Conservation (phyloP, 345 rosid species). For the Raphanus sativus region DNA sequence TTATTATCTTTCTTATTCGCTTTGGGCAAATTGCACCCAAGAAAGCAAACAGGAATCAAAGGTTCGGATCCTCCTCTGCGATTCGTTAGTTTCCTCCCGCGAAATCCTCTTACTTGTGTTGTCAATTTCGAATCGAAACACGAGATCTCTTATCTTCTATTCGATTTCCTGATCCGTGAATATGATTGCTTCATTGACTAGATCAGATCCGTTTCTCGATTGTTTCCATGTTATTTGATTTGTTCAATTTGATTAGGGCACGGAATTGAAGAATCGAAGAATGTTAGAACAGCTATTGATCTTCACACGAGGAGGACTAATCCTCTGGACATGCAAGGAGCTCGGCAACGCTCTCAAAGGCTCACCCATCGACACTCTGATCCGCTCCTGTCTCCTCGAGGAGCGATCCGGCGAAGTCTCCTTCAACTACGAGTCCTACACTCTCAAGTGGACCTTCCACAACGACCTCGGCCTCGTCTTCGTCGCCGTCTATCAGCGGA, state of each 20-base stretch:
- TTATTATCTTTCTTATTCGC: not conserved
- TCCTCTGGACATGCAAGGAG: constrained; percentile 98
- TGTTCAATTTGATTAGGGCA: constrained; percentile 35
- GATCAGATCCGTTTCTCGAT: not conserved
- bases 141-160: constrained; percentile 14
- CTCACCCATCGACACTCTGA: constrained; percentile 87
- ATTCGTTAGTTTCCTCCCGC: not conserved
- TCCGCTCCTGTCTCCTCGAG: constrained; percentile 91
- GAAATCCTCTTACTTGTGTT: not conserved
- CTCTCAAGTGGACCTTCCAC: constrained; percentile 96
- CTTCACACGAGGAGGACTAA: constrained; percentile 95
- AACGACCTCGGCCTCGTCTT: constrained; percentile 95
- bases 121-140: not conserved
- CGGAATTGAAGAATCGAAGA: constrained; percentile 39
- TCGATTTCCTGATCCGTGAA: not conserved
- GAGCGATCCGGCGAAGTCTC: constrained; percentile 88
- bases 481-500: constrained; percentile 94
- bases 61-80: constrained; percentile 25
- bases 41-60: constrained; percentile 13
- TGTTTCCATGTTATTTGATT: not conserved
- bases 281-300: constrained; percentile 96
- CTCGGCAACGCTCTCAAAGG: constrained; percentile 90
- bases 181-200: not conserved
- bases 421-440: constrained; percentile 78
- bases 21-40: constrained; percentile 3